Evolutionary conservation across 2,329 filamentous ascomycete genomes (phyloP).

Genomic region (Aureobasidium leucospermi): DNA sequence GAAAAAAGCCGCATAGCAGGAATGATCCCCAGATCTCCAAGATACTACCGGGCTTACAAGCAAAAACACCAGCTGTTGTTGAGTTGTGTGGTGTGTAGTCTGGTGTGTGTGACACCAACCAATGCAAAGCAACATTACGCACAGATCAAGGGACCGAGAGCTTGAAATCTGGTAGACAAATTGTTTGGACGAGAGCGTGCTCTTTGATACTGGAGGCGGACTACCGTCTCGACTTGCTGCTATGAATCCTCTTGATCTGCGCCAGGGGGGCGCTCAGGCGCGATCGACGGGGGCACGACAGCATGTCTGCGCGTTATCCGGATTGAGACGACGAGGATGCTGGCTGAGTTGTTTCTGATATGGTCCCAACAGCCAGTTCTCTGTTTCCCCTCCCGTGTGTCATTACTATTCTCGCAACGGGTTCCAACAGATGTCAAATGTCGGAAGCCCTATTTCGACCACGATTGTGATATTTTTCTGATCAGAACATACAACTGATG

Average conservation of each 20-base stretch:
- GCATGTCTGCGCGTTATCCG: constrained; percentile 1
- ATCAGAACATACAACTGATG: too few relatives aligned
- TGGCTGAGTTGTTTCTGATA: constrained; percentile 5
- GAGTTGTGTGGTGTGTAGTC: not conserved
- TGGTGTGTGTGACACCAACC: constrained; percentile 2
- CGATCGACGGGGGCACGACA: not conserved
- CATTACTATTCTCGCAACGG: not conserved
- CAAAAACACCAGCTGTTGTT: not conserved
- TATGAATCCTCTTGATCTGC: not conserved
- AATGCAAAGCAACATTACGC: constrained; percentile 9
- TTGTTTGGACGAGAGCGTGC: constrained; percentile 2
- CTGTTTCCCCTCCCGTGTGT: not conserved
- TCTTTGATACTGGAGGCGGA: not conserved
- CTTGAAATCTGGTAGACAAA: constrained; percentile 7
- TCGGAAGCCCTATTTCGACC: not conserved
- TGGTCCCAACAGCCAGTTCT: constrained; percentile 4
- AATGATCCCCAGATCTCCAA: constrained; percentile 11
- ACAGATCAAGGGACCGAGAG: constrained; percentile 2
- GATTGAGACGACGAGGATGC: constrained; percentile 3
- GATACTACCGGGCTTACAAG: not conserved
- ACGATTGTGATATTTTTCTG: not conserved
- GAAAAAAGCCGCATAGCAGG: constrained; percentile 10
- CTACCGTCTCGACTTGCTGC: constrained; percentile 4
- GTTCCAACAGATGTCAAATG: constrained; percentile 2
- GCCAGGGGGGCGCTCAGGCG: not conserved